Base-by-base conservation (phyloP, 495 filamentous ascomycete species). In the Wilcoxina mikolae region DNA sequence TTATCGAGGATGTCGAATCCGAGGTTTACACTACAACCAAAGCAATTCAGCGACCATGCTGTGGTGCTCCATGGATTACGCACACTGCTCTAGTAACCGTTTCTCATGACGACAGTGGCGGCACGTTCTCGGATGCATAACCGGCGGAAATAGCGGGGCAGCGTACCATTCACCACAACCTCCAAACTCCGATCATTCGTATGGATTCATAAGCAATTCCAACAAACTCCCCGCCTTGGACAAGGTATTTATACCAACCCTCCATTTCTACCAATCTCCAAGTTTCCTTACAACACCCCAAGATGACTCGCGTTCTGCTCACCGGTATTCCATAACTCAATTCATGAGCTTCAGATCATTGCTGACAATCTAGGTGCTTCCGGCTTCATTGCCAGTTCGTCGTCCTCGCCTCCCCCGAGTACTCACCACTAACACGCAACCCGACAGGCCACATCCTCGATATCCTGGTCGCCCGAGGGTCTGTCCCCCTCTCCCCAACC, bases 391-490 rank as follows among this genome's bases (percentile, higher is more conserved):
- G 82, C 81, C 35, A 52, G 60, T 62, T 57, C 50, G 60, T 55
- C 1, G 3, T 29, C 24, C 9, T 4, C 17, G 10, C 25, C 22
- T 24, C 27, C 39, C n/a, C 4, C 24, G n/a, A 26, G n/a, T 4
- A 1, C 10, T 3, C 22, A 3, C 1, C 38, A 55, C 9, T 29
- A 26, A 35, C 27, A 2, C 5, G 46, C 18, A 29, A 20, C 56
- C 27, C 27, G 7, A n/a, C 10, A 51, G 84, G 84, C 55, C 86
- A 94, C 66, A 75, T 88, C 54, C 74, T 94, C 44, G 84, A 93
- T 47, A 73, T 78, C 38, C 77, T 94, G 25, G 72, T 90, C 31
- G 65, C 79, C 55, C 75, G 73, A 61, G 76, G 73, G 74, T 76
- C 59, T 35, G 68, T 46, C 26, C 28, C 31, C 55, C 54, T 20